Evolutionary conservation across 140 eudicot genomes (phyloP).

Genomic region (Anethum foeniculum): DNA sequence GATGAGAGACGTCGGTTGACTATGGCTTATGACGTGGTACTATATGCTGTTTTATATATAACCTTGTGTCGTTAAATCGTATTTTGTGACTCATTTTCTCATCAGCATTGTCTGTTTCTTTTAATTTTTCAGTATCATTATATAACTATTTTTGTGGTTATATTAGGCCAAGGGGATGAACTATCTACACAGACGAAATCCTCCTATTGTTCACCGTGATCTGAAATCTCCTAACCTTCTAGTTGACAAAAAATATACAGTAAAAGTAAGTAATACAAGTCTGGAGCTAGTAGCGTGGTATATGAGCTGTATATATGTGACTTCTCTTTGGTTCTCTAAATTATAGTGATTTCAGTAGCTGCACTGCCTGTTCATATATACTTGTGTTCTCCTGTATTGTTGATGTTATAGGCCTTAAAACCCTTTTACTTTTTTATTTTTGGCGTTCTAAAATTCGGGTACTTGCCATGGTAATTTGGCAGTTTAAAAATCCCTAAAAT

Average conservation of each 20-base stretch:
- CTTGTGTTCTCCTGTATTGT: background rate
- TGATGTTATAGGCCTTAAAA: background rate
- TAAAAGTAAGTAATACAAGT: slow-evolving; percentile 43
- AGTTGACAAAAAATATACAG: slow-evolving; percentile 84
- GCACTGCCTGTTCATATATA: background rate
- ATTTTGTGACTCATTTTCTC: background rate
- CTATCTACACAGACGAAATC: slow-evolving; percentile 90
- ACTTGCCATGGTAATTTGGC: background rate
- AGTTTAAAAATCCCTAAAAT: background rate
- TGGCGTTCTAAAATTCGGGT: background rate
- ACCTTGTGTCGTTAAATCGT: background rate
- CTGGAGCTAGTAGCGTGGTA: background rate
- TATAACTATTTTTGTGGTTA: background rate
- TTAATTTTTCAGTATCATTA: background rate
- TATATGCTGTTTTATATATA: background rate
- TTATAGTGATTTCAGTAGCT: background rate
- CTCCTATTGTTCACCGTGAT: slow-evolving; percentile 93
- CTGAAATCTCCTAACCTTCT: slow-evolving; percentile 92
- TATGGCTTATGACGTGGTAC: slow-evolving; percentile 98
- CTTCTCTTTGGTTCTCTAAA: background rate
- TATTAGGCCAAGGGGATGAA: slow-evolving; percentile 95
- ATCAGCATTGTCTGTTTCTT: background rate
- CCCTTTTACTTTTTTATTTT: background rate
- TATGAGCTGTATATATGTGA: background rate
- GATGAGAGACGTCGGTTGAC: slow-evolving; percentile 72